These are phyloP conservation scores for Chalciporus piperatus DNA, from an alignment of 768 basidiomycete genomes.

Conservation along the genomic window DNA sequence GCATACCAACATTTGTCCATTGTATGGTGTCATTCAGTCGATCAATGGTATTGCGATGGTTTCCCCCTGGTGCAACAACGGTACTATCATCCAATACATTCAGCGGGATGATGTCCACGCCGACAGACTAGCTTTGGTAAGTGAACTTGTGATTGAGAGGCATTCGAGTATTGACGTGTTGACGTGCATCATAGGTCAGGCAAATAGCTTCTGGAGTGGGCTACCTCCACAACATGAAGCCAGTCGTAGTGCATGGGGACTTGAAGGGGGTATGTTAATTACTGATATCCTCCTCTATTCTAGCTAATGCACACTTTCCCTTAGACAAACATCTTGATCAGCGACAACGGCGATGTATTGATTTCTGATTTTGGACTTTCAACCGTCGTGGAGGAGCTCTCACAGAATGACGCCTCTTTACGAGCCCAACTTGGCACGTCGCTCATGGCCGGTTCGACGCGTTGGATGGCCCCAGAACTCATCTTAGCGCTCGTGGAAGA, in stretches of 20 bases:
- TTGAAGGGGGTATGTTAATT: constrained; percentile 50
- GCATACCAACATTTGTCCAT: constrained; percentile 52
- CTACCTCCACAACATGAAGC: constrained; percentile 55
- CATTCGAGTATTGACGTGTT: background rate
- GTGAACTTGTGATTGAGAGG: constrained; percentile 8
- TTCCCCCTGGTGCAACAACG: constrained; percentile 62
- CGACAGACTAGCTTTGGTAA: constrained; percentile 48
- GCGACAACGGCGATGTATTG: constrained; percentile 48
- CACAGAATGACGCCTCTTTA: constrained; percentile 25
- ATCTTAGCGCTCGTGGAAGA: constrained; percentile 51
- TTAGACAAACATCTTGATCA: constrained; percentile 57
- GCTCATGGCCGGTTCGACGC: constrained; percentile 32
- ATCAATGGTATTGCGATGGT: constrained; percentile 58
- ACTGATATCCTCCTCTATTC: background rate
- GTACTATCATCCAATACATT: constrained; percentile 51
- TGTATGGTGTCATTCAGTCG: constrained; percentile 54
- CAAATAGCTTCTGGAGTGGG: constrained; percentile 57
- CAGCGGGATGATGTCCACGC: constrained; percentile 36
- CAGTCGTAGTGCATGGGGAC: constrained; percentile 58
- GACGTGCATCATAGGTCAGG: constrained; percentile 35
- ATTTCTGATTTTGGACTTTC: constrained; percentile 65
- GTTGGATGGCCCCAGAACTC: constrained; percentile 54
- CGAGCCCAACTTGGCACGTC: constrained; percentile 31
- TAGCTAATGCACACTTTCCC: background rate
- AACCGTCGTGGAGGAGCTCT: constrained; percentile 53